A percentile compares a stretch with the other conserved stretches of the same genome.
Evolutionary conservation across 441 rosid species (phyloP).

Genomic region (Gossypium schwendimanii): DNA sequence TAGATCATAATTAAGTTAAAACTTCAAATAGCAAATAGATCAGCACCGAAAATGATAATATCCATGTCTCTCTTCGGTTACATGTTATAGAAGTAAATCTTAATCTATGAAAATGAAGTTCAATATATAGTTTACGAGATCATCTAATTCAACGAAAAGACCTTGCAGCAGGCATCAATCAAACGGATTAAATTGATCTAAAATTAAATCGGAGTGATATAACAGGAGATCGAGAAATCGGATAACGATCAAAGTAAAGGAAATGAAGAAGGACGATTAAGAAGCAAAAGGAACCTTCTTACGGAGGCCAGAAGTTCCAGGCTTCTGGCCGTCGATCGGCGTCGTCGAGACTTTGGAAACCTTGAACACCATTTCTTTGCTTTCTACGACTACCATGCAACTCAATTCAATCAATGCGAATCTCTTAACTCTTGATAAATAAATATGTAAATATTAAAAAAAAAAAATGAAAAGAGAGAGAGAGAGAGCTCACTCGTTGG

Average conservation of each 20-base stretch:
- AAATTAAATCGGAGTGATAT: not conserved
- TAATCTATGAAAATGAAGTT: not conserved
- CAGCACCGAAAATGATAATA: not conserved
- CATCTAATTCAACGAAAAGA: not conserved
- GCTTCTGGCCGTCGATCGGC: slow-evolving; percentile 88
- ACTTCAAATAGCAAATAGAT: not conserved
- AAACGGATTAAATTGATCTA: not conserved
- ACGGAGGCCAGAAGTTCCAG: slow-evolving; percentile 97
- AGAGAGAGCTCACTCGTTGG: slow-evolving; percentile 10
- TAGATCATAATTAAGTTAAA: not conserved
- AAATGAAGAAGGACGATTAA: not conserved
- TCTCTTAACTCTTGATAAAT: not conserved
- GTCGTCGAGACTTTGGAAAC: slow-evolving; percentile 49
- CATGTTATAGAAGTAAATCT: not conserved
- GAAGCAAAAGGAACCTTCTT: slow-evolving; percentile 56
- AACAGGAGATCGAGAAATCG: not conserved
- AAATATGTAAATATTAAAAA: not conserved
- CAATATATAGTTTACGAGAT: not conserved
- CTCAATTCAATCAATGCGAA: not conserved
- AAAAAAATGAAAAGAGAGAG: not conserved
- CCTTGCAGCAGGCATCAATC: slow-evolving; percentile 4
- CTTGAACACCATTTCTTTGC: slow-evolving; percentile 32
- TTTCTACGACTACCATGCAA: not conserved
- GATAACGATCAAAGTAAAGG: not conserved
- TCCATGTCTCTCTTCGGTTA: not conserved